These are phyloP conservation scores for Ophiostoma himal-ulmi DNA, from an alignment of 2,329 filamentous ascomycete species.

Conservation along the genomic window DNA sequence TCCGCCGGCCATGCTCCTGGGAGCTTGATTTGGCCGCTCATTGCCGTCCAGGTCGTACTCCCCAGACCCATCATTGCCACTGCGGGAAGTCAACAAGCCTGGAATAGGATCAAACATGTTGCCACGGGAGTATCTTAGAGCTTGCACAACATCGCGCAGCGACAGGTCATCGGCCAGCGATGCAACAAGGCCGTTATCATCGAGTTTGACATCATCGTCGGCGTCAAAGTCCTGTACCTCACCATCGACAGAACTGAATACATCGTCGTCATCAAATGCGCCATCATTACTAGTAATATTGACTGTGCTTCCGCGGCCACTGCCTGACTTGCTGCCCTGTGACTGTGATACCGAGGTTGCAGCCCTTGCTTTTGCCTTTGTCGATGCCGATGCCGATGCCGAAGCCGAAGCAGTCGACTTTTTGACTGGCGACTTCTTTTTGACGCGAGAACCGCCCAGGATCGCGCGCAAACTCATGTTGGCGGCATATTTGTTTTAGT, in stretches of 20 bases:
- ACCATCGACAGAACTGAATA: slow-evolving; percentile 22
- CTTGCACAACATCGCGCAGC: slow-evolving; percentile 58
- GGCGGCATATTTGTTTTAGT: background rate
- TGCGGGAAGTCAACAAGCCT: background rate
- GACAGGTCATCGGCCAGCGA: slow-evolving; percentile 51
- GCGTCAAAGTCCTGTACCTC: slow-evolving; percentile 30
- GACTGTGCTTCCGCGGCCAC: background rate
- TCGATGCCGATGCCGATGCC: background rate
- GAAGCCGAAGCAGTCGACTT: background rate
- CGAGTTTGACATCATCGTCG: slow-evolving; percentile 41
- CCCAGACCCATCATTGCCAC: slow-evolving; percentile 21
- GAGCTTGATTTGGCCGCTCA: background rate
- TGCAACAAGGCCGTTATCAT: slow-evolving; percentile 54
- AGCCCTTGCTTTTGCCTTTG: background rate
- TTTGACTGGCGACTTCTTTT: slow-evolving; percentile 21
- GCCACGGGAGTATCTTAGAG: slow-evolving; percentile 55
- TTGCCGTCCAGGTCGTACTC: background rate
- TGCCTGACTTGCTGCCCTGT: slow-evolving; percentile 20
- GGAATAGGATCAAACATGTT: slow-evolving; percentile 62
- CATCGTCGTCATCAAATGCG: slow-evolving; percentile 25
- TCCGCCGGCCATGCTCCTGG: slow-evolving; percentile 6
- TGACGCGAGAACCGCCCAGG: slow-evolving; percentile 27
- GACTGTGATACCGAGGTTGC: background rate
- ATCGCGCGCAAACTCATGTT: slow-evolving; percentile 28
- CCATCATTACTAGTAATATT: background rate